phyloP scores from a whole-genome alignment of 805 yeast genomes.

The Wickerhamiella azymoides region DNA sequence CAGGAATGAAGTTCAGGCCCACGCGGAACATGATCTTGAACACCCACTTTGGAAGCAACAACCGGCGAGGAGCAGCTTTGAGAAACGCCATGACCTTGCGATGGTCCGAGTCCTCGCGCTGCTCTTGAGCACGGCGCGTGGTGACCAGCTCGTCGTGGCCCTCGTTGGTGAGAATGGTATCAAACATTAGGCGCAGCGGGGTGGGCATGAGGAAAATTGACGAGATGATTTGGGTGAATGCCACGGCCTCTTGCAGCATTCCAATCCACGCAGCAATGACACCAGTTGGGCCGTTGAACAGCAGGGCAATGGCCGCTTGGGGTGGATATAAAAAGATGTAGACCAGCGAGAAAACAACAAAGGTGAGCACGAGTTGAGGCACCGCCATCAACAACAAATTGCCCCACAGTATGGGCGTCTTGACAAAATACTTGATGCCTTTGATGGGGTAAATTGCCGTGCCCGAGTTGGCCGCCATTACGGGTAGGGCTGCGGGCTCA shows the following conservation, averaged over 20 bases:
- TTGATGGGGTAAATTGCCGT: constrained; percentile 24
- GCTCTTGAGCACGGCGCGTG: constrained; percentile 25
- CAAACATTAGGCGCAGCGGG: constrained; percentile 35
- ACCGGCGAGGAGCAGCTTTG: constrained; percentile 26
- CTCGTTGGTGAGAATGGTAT: constrained; percentile 33
- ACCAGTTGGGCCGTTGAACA: constrained; percentile 40
- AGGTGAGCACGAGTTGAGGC: constrained; percentile 33
- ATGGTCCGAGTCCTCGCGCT: constrained; percentile 24
- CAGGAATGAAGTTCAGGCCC: constrained; percentile 37
- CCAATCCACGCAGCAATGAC: constrained; percentile 33
- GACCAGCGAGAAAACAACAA: constrained; percentile 27
- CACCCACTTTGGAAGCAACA: constrained; percentile 32
- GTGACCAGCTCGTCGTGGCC: constrained; percentile 34
- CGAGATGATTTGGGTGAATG: constrained; percentile 32
- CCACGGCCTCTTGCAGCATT: constrained; percentile 31
- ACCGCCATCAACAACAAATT: constrained; percentile 31
- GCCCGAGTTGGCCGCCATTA: constrained; percentile 18
- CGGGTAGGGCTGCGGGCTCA: constrained; percentile 19
- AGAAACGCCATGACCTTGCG: constrained; percentile 25
- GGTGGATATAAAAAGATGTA: constrained; percentile 33
- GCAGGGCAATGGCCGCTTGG: constrained; percentile 29
- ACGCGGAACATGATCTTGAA: constrained; percentile 27
- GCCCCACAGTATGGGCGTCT: constrained; percentile 35
- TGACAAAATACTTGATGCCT: constrained; percentile 32
- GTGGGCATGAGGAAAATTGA: constrained; percentile 34